Evolutionary conservation across 768 basidiomycete species (phyloP).

Genomic region (Hericium erinaceus): DNA sequence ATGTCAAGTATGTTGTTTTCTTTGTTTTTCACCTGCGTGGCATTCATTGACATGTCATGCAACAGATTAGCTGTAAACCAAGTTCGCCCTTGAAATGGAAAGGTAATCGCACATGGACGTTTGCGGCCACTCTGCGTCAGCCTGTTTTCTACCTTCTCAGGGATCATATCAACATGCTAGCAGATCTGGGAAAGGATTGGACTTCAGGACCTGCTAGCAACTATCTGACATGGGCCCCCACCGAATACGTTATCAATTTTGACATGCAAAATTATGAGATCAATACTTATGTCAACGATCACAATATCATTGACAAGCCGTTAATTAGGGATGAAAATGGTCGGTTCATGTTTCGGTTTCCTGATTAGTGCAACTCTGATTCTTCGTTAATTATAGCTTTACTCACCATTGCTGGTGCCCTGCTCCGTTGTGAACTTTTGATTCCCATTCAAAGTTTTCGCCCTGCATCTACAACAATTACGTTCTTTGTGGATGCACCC

Average conservation of each 20-base stretch:
- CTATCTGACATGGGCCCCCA: slow-evolving; percentile 79
- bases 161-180: slow-evolving; percentile 92
- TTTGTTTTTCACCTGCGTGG: neutral
- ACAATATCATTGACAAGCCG: slow-evolving; percentile 93
- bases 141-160: slow-evolving; percentile 74
- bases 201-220: slow-evolving; percentile 71
- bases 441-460: slow-evolving; percentile 69
- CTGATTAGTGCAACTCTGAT: neutral
- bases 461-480: slow-evolving; percentile 55
- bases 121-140: slow-evolving; percentile 61
- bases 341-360: slow-evolving; percentile 21
- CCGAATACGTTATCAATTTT: slow-evolving; percentile 61
- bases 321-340: slow-evolving; percentile 77
- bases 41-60: slow-evolving; percentile 4
- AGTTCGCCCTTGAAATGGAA: slow-evolving; percentile 83
- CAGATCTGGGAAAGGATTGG: slow-evolving; percentile 93
- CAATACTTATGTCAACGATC: slow-evolving; percentile 85
- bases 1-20: slow-evolving; percentile 48
- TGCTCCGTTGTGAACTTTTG: slow-evolving; percentile 37
- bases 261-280: slow-evolving; percentile 69
- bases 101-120: slow-evolving; percentile 66
- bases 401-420: slow-evolving; percentile 52
- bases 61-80: slow-evolving; percentile 59
- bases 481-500: slow-evolving; percentile 54
- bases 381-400: slow-evolving; percentile 42